Evolutionary conservation across 768 basidiomycete genomes (phyloP).

Genomic region (Xerocomellus dryophilus): DNA sequence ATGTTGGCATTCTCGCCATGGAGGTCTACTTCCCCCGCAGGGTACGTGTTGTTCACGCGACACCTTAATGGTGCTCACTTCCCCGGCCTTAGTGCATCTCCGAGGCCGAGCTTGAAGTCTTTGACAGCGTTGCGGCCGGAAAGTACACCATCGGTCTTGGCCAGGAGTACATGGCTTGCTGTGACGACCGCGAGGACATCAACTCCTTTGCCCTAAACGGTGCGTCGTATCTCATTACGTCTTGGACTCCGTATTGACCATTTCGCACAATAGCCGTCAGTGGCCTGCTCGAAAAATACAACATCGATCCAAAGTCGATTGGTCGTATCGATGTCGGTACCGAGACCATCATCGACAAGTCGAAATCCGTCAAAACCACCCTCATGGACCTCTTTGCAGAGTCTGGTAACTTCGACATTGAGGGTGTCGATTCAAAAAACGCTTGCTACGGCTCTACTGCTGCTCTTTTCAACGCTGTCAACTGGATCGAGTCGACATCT

Average conservation of each 20-base stretch:
- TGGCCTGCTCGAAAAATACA: conserved; percentile 88
- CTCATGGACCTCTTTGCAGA: conserved; percentile 97
- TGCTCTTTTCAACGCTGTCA: conserved; percentile 96
- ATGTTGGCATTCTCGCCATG: conserved; percentile 91
- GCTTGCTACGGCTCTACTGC: conserved; percentile 99
- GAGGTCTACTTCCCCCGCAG: conserved; percentile 94
- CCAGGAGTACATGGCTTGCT: conserved; percentile 98
- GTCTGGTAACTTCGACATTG: conserved; percentile 93
- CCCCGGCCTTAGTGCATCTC: conserved; percentile 75
- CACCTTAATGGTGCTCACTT: conserved; percentile 7
- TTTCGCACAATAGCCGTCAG: conserved; percentile 62
- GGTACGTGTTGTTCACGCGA: conserved; percentile 44
- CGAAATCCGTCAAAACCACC: conserved; percentile 96
- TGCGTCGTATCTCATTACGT: conserved; percentile 35
- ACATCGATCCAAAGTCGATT: conserved; percentile 93
- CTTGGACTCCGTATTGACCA: background rate
- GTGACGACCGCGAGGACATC: conserved; percentile 98
- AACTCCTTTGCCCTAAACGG: conserved; percentile 96
- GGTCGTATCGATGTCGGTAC: conserved; percentile 98
- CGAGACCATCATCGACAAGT: conserved; percentile 99
- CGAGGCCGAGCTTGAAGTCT: conserved; percentile 89
- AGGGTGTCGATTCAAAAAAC: conserved; percentile 99
- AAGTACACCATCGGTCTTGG: conserved; percentile 99
- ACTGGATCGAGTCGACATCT: conserved; percentile 94
- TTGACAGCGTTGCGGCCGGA: conserved; percentile 90